Evolutionary conservation across 805 yeast species (phyloP), one percentile per base, ranked within the genome.

Genomic region (Hanseniaspora valbyensis): DNA sequence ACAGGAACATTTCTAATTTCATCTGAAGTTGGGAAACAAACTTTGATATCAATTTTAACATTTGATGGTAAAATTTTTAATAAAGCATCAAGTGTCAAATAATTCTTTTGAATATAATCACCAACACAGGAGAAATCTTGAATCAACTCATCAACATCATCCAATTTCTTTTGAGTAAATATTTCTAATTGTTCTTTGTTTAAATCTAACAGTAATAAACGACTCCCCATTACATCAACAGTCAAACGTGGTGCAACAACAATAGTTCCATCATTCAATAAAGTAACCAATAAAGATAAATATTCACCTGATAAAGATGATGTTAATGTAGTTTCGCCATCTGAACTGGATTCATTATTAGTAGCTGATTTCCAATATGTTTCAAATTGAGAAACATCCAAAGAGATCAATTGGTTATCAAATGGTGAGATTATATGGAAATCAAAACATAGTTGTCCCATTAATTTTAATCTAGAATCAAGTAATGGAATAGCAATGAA

Each of bases 291-390:
- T 18, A 85, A 66, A 42, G 83, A 74, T 38, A 80, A 70, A 61
- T 87, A 92, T 50, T 77, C 80, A 13, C 97, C 97, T 22, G 80
- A 75, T 49, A 92, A 69, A 1, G 96, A 88, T 0, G 96, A 87
- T 5, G 43, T 48, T 0, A 95, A 88, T 0, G 96, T 89, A 14
- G 90, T 95, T 60, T 86, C 78, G 13, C 58, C 56, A 14, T 55
- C 56, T 2, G 28, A 22, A 12, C 24, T 13, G 19, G 25, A 26
- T 19, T 50, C 53, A 49, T 54, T 56, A n/a, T 46, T 39, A 14
- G 43, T 75, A 0, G 96, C 84, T 0, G 95, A 81, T 65, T 89
- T 92, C 98, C 98, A 90, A 66, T 90, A 90, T 0, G 97, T 90
- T 60, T 89, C 96, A 62, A 84, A 88, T 67, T 87, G 86, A 10